Evolutionary conservation across 768 basidiomycete genomes (phyloP).

Genomic region (Termitomyces sp.): DNA sequence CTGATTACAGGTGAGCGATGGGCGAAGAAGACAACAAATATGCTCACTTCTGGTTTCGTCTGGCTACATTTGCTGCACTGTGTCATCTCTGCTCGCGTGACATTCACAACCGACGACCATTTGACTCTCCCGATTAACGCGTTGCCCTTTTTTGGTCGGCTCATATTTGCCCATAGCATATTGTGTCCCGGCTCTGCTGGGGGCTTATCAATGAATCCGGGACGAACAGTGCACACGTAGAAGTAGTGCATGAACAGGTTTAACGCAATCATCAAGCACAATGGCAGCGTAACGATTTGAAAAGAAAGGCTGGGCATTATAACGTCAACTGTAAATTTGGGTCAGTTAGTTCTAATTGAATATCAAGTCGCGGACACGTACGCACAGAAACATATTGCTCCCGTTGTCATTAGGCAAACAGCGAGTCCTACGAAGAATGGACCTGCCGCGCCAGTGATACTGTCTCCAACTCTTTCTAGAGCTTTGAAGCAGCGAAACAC

Average conservation of each 20-base stretch:
- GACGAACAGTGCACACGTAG: slow-evolving; percentile 70
- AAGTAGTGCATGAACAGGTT: slow-evolving; percentile 86
- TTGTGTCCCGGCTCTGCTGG: slow-evolving; percentile 32
- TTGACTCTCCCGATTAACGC: slow-evolving; percentile 36
- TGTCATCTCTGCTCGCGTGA: slow-evolving; percentile 51
- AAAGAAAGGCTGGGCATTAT: slow-evolving; percentile 61
- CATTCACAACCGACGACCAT: slow-evolving; percentile 43
- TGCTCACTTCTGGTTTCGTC: slow-evolving; percentile 71
- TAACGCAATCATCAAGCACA: slow-evolving; percentile 67
- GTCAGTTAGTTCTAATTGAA: background rate
- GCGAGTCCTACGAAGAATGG: slow-evolving; percentile 88
- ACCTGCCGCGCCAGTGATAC: slow-evolving; percentile 84
- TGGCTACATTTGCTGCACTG: slow-evolving; percentile 66
- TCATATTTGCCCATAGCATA: slow-evolving; percentile 54
- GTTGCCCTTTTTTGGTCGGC: slow-evolving; percentile 18
- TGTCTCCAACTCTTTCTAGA: slow-evolving; percentile 65
- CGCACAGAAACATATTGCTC: slow-evolving; percentile 79
- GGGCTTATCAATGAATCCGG: slow-evolving; percentile 74
- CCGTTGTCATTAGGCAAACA: slow-evolving; percentile 59
- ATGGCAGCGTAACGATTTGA: slow-evolving; percentile 55
- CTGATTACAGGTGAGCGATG: slow-evolving; percentile 30
- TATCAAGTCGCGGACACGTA: slow-evolving; percentile 12
- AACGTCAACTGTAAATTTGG: slow-evolving; percentile 57
- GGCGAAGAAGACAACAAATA: background rate
- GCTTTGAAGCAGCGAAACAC: slow-evolving; percentile 2